Conservation (phyloP, 495 filamentous ascomycete genomes). For the Pseudevernia furfuracea region DNA sequence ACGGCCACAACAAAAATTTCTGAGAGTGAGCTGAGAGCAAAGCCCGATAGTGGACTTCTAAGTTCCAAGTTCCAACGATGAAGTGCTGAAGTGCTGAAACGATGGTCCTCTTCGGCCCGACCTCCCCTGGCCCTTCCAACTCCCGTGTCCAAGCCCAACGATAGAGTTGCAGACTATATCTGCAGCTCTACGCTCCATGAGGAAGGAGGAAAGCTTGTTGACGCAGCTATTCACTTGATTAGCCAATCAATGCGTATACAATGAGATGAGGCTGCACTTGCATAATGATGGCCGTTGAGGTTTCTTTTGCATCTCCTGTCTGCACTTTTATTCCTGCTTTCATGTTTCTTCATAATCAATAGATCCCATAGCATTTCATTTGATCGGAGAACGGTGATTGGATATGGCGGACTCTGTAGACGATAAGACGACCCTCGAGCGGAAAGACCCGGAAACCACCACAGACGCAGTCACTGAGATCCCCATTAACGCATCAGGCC, state of each 20-base stretch:
- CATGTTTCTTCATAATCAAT: too few relatives aligned
- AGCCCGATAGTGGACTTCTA: too few relatives aligned
- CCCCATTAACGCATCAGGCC: constrained; percentile 45
- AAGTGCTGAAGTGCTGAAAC: not conserved
- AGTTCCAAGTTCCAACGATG: too few relatives aligned
- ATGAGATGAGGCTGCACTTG: not conserved
- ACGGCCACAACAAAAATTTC: too few relatives aligned
- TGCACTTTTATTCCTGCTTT: not conserved
- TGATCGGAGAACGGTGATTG: not conserved
- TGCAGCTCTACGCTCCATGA: not conserved
- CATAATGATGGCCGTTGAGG: not conserved
- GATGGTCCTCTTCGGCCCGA: not conserved
- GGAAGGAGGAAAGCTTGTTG: not conserved
- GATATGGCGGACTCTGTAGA: not conserved
- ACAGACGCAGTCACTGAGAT: not conserved
- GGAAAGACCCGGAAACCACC: not conserved
- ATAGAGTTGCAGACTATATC: not conserved
- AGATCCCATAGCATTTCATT: too few relatives aligned
- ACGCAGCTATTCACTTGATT: not conserved
- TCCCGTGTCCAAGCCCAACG: not conserved
- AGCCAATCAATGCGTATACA: not conserved
- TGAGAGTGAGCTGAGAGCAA: too few relatives aligned
- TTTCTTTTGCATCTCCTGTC: not conserved
- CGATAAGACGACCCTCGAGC: not conserved
- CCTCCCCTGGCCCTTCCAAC: not conserved